These are phyloP conservation scores for Mycena venus DNA, from an alignment of 768 basidiomycete genomes.

Conservation along the genomic window DNA sequence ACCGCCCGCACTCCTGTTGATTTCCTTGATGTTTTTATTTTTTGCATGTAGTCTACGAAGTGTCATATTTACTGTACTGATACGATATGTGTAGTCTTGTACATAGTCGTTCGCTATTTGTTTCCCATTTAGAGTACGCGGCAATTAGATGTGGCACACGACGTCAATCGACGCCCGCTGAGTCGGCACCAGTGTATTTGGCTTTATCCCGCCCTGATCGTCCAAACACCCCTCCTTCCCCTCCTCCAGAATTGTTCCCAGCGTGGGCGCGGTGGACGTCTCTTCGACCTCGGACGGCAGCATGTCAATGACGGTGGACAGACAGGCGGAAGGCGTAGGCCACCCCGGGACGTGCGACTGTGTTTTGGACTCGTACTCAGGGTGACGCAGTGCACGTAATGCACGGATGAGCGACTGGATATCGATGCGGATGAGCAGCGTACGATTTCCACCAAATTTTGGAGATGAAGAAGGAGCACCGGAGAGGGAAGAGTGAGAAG, in stretches of 20 bases:
- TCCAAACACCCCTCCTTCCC: too few species aligned
- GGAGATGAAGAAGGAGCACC: not conserved
- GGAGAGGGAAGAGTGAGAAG: not conserved
- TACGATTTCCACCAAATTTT: not conserved
- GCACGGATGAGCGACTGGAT: constrained; percentile 3
- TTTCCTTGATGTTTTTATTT: not conserved
- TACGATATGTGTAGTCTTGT: not conserved
- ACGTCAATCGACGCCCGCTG: constrained; percentile 5
- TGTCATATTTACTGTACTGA: not conserved
- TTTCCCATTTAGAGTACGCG: constrained; percentile 6
- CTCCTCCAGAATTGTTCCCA: too few species aligned
- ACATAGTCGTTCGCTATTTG: not conserved
- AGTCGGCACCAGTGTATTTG: not conserved
- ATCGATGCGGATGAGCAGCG: not conserved
- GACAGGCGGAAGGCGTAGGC: not conserved
- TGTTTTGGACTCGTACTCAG: not conserved
- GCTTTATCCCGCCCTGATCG: not conserved
- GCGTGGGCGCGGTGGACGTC: too few species aligned
- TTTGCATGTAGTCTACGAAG: not conserved
- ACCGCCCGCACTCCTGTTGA: not conserved
- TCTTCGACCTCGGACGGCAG: not conserved
- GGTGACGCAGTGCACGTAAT: not conserved
- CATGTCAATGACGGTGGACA: not conserved
- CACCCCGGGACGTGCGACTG: not conserved
- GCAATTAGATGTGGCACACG: constrained; percentile 3